These are phyloP conservation scores for Zizania latifolia DNA, from an alignment of 176 grass and related monocot species.

Conservation along the genomic window DNA sequence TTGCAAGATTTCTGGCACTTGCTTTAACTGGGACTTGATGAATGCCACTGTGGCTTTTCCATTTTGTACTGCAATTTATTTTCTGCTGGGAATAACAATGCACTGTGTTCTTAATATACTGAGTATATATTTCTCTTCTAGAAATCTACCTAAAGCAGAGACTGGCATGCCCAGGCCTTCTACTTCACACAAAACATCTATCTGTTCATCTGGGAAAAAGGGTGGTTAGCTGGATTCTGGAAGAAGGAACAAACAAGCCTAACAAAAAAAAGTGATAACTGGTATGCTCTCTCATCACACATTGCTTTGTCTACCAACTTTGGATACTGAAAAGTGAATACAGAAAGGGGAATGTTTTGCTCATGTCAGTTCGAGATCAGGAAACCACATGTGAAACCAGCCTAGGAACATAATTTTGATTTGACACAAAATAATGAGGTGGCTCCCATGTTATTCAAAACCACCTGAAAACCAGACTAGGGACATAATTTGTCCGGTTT, in stretches of 20 bases:
- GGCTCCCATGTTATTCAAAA: too few relatives aligned
- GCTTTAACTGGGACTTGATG: background rate
- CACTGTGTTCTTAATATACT: background rate
- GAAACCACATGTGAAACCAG: too few relatives aligned
- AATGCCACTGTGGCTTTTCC: background rate
- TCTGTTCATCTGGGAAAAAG: too few relatives aligned
- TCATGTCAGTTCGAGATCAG: background rate
- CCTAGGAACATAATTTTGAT: too few relatives aligned
- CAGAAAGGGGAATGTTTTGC: too few relatives aligned
- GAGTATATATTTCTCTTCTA: background rate
- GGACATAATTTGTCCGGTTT: too few relatives aligned
- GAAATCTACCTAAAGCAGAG: background rate
- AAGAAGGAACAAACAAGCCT: background rate
- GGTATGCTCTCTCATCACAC: background rate
- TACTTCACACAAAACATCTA: too few relatives aligned
- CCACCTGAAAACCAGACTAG: too few relatives aligned
- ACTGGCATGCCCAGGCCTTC: background rate
- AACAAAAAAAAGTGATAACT: background rate
- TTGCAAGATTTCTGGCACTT: background rate
- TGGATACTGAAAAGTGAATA: background rate
- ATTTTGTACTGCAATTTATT: background rate
- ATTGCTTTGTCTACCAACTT: background rate
- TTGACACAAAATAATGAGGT: too few relatives aligned
- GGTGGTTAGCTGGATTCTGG: background rate
- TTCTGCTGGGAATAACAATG: too few relatives aligned